Evolutionary conservation across 306 rosid genomes (phyloP), one percentile per base, ranked within the genome.

Genomic region (Sicyos baderoa): DNA sequence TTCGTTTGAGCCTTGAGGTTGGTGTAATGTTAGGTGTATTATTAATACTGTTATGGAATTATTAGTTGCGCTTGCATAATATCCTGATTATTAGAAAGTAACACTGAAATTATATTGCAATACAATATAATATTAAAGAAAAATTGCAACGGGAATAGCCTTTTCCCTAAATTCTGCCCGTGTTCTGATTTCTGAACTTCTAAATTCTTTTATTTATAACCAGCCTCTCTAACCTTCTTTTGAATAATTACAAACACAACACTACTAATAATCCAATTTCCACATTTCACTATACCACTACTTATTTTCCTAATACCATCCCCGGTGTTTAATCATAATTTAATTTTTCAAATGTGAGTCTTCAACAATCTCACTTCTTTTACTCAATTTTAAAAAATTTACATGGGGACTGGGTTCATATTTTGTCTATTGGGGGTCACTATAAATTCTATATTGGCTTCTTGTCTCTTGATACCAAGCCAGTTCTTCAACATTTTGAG

Each of bases 271-370:
- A 56, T 13, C 37, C 40, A 23, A 54, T 18, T 54, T 35, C 42
- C 42, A 35, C 42, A 35, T 18, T 18, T 25, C 19, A 55, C 17
- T 25, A 12, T 56, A 5, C 1, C 60, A 21, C 61, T 55, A 55
- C 62, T 56, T 1, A 54, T 19, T 12, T 56, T 12, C 37, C 37
- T 22, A 23, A 23, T 23, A 23, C 25, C 22, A 5, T 55, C 13
- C n/a, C 37, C 12, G 62, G 35, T 56, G 61, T 12, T 56, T 56
- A 23, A 56, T 58, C 65, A 27, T 29, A 58, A 7, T 58, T 58
- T 15, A 58, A 58, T 58, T 27, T 58, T 58, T 35, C 3, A 58
- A 27, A 5, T 27, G 29, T 58, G 44, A 58, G 45, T 58, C 21
- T 27, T 58, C 44, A 58, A 3, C 65, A 27, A 58, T 16, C 45